Evolutionary conservation across 306 rosid species (phyloP).

Genomic region (Pyrus pyrifolia): DNA sequence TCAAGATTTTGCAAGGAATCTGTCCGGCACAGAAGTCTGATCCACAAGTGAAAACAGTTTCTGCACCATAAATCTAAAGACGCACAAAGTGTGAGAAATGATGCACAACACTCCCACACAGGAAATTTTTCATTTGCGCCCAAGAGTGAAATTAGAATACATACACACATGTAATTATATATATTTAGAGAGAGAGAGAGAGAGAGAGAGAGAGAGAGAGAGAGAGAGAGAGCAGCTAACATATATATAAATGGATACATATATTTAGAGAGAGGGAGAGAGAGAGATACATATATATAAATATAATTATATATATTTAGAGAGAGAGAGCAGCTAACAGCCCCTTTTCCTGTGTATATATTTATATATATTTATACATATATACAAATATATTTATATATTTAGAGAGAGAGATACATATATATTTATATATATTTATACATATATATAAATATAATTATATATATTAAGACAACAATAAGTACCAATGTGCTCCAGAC

Average conservation of each 20-base stretch:
- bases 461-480: neutral
- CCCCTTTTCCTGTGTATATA: too few species aligned
- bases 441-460: too few species aligned
- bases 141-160: too few species aligned
- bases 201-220: too few species aligned
- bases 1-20: constrained; percentile 96
- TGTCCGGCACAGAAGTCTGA: constrained; percentile 75
- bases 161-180: too few species aligned
- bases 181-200: too few species aligned
- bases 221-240: too few species aligned
- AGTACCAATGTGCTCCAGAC: constrained; percentile 78
- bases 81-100: constrained; percentile 8
- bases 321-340: neutral
- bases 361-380: too few species aligned
- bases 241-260: neutral
- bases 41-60: constrained; percentile 90
- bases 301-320: neutral
- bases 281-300: neutral
- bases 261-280: neutral
- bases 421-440: too few species aligned
- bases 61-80: constrained; percentile 79
- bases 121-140: neutral
- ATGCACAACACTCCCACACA: constrained; percentile 8
- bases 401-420: neutral
- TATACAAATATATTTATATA: too few species aligned